Conservation (phyloP, 306 rosid genomes). For the Canavalia ensiformis region DNA sequence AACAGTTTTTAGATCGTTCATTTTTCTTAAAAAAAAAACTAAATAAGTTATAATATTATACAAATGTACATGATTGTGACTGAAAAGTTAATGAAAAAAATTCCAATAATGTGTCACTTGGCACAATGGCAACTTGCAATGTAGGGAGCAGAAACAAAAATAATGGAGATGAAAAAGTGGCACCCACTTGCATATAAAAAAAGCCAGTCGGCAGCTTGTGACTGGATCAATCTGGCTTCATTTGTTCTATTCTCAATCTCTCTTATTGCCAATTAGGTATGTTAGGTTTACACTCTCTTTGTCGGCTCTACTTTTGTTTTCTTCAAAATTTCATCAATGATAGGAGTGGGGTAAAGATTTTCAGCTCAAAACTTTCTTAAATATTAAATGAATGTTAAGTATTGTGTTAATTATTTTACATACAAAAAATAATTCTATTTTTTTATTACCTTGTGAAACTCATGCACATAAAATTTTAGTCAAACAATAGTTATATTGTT, state of each 20-base stretch:
- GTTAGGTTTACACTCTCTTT: conserved; percentile 45
- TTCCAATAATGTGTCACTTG: conserved; percentile 44
- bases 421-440: no score
- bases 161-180: conserved; percentile 41
- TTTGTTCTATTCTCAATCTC: conserved; percentile 16
- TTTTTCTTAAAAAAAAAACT: not conserved
- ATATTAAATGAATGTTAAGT: not conserved
- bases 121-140: conserved; percentile 45
- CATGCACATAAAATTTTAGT: not conserved
- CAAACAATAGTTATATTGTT: not conserved
- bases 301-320: conserved; percentile 21
- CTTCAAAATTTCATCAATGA: not conserved
- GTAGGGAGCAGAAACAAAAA: conserved; percentile 28
- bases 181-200: conserved; percentile 45
- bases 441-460: not conserved
- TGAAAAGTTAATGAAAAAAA: conserved; percentile 9
- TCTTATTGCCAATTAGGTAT: conserved; percentile 31
- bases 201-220: conserved; percentile 30
- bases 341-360: not conserved
- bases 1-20: not conserved
- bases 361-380: not conserved
- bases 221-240: conserved; percentile 34
- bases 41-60: not conserved
- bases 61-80: not conserved
- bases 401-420: not conserved